A percentile compares a stretch with the other conserved stretches of the same genome.
Evolutionary conservation across 2,329 filamentous ascomycete genomes (phyloP).

Genomic region (Cylindrodendrum hubeiense): DNA sequence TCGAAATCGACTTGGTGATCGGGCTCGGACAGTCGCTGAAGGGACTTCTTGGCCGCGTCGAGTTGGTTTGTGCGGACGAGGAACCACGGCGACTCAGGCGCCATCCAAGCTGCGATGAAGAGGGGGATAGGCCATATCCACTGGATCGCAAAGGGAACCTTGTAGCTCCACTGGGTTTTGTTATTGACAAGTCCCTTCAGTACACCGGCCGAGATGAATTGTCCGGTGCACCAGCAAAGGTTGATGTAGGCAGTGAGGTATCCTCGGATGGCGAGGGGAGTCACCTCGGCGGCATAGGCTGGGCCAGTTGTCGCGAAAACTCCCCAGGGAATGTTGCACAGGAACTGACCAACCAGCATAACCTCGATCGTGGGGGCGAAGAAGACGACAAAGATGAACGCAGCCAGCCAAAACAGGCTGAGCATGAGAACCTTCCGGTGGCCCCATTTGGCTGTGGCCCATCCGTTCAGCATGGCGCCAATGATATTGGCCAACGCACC

Average conservation of each 20-base stretch:
- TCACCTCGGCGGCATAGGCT: slow-evolving; percentile 59
- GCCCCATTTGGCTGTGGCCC: slow-evolving; percentile 55
- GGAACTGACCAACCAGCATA: slow-evolving; percentile 58
- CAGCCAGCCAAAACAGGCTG: slow-evolving; percentile 55
- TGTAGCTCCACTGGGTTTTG: slow-evolving; percentile 52
- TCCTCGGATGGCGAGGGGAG: slow-evolving; percentile 55
- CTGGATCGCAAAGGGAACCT: slow-evolving; percentile 56
- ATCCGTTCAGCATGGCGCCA: slow-evolving; percentile 57
- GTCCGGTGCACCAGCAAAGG: slow-evolving; percentile 58
- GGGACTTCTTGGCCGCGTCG: slow-evolving; percentile 47
- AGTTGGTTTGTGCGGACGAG: slow-evolving; percentile 50
- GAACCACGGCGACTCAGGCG: slow-evolving; percentile 54
- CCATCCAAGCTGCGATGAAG: slow-evolving; percentile 47
- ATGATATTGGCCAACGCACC: slow-evolving; percentile 53
- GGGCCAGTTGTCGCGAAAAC: slow-evolving; percentile 60
- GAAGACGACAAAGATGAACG: slow-evolving; percentile 62
- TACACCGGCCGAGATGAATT: slow-evolving; percentile 57
- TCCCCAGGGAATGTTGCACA: slow-evolving; percentile 60
- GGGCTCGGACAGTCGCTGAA: slow-evolving; percentile 48
- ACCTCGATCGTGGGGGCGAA: slow-evolving; percentile 59
- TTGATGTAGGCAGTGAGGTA: slow-evolving; percentile 60
- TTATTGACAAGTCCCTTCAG: slow-evolving; percentile 53
- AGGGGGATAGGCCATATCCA: slow-evolving; percentile 54
- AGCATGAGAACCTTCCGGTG: slow-evolving; percentile 59
- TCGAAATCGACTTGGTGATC: slow-evolving; percentile 52